These are phyloP conservation scores for Saraca asoca DNA, from an alignment of 331 rosid genomes.

Conservation along the genomic window DNA sequence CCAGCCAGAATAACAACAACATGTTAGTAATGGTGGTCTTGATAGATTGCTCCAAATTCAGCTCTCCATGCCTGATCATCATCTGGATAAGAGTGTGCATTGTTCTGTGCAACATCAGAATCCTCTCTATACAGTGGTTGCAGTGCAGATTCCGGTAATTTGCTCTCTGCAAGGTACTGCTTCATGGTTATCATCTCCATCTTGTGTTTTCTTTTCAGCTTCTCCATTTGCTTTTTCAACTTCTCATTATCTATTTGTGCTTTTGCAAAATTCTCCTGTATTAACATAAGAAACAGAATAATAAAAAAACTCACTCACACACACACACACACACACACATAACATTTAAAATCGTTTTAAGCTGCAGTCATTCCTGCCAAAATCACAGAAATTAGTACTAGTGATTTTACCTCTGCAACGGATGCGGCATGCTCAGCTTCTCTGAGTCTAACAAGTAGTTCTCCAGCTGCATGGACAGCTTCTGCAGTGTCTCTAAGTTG, in stretches of 20 bases:
- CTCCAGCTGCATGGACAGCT: constrained; percentile 99
- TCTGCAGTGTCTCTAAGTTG: constrained; percentile 98
- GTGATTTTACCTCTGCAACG: constrained; percentile 66
- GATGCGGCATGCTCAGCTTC: constrained; percentile 88
- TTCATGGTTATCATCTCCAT: constrained; percentile 91
- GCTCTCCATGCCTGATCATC: constrained; percentile 96
- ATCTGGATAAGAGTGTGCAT: constrained; percentile 41
- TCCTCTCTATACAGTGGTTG: constrained; percentile 65
- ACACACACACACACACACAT: too few relatives aligned
- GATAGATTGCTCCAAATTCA: constrained; percentile 95
- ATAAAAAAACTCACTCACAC: too few relatives aligned
- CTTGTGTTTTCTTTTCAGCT: constrained; percentile 84
- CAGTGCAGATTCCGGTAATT: constrained; percentile 83
- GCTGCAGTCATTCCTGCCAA: background rate
- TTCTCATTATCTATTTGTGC: constrained; percentile 73
- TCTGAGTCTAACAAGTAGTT: constrained; percentile 88
- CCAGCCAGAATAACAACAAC: constrained; percentile 16
- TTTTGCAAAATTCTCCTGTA: constrained; percentile 64
- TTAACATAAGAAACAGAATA: constrained; percentile 13
- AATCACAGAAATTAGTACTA: too few relatives aligned
- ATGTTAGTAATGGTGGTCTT: constrained; percentile 59
- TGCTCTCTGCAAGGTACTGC: constrained; percentile 91
- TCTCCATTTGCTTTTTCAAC: constrained; percentile 84
- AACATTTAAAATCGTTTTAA: background rate
- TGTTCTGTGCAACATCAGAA: constrained; percentile 47